A percentile compares a stretch with the other conserved stretches of the same genome.
phyloP scores from a whole-genome alignment of 768 basidiomycete genomes.

The Trametes meyenii region DNA sequence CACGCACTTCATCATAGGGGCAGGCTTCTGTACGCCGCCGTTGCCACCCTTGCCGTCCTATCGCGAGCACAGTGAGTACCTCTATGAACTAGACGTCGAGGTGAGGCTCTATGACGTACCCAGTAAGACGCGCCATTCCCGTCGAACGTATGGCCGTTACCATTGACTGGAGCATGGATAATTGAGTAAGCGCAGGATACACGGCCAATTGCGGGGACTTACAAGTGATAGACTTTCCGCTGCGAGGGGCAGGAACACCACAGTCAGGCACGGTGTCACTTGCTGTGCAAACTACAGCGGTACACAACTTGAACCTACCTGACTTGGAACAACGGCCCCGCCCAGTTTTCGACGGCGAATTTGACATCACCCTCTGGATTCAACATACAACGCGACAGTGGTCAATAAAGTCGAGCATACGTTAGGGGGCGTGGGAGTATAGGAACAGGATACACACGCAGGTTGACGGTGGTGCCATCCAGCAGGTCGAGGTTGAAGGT shows the following conservation, averaged over 20 bases:
- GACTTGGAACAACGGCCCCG: conserved; percentile 56
- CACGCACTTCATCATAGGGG: conserved; percentile 45
- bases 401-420: not conserved
- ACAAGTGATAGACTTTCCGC: conserved; percentile 55
- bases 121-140: conserved; percentile 50
- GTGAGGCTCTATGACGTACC: conserved; percentile 34
- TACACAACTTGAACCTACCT: conserved; percentile 37
- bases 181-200: not conserved
- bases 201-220: conserved; percentile 18
- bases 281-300: not conserved
- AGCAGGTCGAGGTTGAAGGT: conserved; percentile 50
- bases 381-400: not conserved
- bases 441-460: conserved; percentile 44
- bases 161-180: conserved; percentile 36
- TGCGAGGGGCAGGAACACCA: conserved; percentile 22
- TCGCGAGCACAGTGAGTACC: too few relatives aligned
- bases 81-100: too few relatives aligned
- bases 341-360: conserved; percentile 57
- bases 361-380: conserved; percentile 57
- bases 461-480: conserved; percentile 56
- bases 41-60: conserved; percentile 37
- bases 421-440: not conserved
- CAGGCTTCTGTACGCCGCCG: conserved; percentile 35
- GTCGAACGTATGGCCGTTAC: conserved; percentile 44
- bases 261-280: not conserved